Percentiles rank a stretch among this genome's conserved stretches.
Evolutionary conservation across 345 rosid genomes (phyloP).

Genomic region (Xanthoceras sorbifolium): DNA sequence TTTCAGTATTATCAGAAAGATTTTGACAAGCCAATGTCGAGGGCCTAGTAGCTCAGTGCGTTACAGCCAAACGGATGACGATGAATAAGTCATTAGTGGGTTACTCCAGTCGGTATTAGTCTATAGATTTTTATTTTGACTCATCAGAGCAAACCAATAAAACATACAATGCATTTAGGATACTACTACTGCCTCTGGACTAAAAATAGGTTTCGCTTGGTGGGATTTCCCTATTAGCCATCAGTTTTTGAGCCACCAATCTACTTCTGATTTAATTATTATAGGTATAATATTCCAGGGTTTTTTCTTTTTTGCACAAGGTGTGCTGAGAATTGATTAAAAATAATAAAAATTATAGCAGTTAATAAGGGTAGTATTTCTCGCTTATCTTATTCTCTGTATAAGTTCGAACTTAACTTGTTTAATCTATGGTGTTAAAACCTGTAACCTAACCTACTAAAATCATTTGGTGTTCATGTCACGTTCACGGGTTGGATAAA

Average conservation of each 20-base stretch:
- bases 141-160: neutral
- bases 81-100: neutral
- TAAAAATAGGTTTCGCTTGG: neutral
- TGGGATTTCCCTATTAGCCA: constrained; percentile 18
- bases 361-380: no score
- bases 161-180: no score
- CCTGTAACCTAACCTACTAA: no score
- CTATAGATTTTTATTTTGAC: constrained; percentile 17
- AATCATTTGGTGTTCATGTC: no score
- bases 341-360: no score
- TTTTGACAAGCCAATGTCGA: no score
- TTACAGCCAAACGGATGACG: constrained; percentile 23
- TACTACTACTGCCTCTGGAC: neutral
- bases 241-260: neutral
- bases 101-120: constrained; percentile 14
- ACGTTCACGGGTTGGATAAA: no score
- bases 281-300: neutral
- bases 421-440: no score
- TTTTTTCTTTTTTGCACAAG: neutral
- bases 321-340: no score
- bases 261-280: neutral
- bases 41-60: constrained; percentile 29
- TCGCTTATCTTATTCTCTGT: no score
- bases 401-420: no score
- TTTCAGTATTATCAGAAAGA: neutral